A percentile compares a stretch with the other conserved stretches of the same genome.
phyloP scores from a whole-genome alignment of 139 green algal species.

The Volvox africanus region DNA sequence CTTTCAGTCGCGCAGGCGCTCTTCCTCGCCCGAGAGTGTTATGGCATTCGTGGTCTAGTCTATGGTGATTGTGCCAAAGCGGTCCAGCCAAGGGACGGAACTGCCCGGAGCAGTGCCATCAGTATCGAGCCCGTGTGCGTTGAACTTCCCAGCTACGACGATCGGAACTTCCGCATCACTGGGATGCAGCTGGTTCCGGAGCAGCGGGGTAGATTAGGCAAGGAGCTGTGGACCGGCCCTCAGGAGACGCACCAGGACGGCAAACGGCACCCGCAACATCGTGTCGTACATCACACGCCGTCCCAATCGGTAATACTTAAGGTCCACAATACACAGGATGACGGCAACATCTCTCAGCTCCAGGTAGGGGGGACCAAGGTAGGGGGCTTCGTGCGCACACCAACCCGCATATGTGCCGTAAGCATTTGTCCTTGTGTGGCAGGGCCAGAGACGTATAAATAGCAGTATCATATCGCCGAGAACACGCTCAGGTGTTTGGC shows the following conservation, averaged over 20 bases:
- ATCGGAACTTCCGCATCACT: conserved; percentile 24
- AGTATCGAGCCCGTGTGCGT: neutral
- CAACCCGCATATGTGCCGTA: too few species aligned
- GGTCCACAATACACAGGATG: conserved; percentile 31
- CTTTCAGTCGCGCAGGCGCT: neutral
- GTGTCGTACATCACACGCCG: too few species aligned
- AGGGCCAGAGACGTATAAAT: too few species aligned
- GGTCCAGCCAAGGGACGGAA: neutral
- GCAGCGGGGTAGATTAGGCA: neutral
- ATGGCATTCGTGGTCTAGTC: neutral
- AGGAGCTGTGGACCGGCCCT: neutral
- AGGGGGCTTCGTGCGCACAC: too few species aligned
- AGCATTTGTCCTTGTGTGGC: too few species aligned
- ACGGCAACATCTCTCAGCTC: neutral
- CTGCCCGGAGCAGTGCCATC: neutral
- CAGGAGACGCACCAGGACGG: neutral
- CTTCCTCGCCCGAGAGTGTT: conserved; percentile 8
- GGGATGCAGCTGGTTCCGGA: neutral
- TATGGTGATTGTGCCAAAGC: too few species aligned
- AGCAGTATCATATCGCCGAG: too few species aligned
- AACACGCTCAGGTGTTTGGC: too few species aligned
- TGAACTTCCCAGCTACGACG: conserved; percentile 46
- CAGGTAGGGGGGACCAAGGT: conserved; percentile 3
- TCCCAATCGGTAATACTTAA: conserved; percentile 16
- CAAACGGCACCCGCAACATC: neutral